Conservation (phyloP, 2,329 filamentous ascomycete genomes). For the Pyrenochaeta sp. region DNA sequence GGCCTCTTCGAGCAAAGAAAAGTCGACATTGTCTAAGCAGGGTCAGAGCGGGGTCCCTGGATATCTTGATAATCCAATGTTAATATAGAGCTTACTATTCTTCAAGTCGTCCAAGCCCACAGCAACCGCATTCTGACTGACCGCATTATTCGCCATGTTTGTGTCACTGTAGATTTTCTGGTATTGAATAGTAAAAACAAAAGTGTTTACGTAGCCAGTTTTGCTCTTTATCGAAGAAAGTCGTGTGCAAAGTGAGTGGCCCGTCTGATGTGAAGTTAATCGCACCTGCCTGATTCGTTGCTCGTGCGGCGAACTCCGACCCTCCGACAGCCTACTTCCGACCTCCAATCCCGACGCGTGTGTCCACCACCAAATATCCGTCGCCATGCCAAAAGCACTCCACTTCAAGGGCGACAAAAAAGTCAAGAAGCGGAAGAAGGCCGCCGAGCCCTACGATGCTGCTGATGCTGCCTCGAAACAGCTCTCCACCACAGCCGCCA, state of each 20-base stretch:
- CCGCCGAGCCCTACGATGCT: constrained; percentile 59
- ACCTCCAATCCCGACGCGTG: constrained; percentile 19
- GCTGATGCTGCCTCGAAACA: constrained; percentile 44
- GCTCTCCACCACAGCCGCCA: constrained; percentile 42
- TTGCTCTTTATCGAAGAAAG: constrained; percentile 22
- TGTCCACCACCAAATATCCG: constrained; percentile 14
- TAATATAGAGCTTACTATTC: constrained; percentile 47
- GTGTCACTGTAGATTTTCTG: not conserved
- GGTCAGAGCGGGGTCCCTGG: constrained; percentile 9
- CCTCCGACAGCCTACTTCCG: constrained; percentile 2
- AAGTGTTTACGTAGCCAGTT: constrained; percentile 6
- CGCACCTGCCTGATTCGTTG: constrained; percentile 39
- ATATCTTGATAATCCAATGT: no score
- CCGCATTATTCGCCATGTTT: constrained; percentile 27
- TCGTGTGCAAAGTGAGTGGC: constrained; percentile 12
- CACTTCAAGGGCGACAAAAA: constrained; percentile 98
- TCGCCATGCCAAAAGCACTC: constrained; percentile 82
- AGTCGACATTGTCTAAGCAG: constrained; percentile 67
- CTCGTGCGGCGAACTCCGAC: constrained; percentile 34
- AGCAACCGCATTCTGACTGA: constrained; percentile 38
- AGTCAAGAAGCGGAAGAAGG: constrained; percentile 86
- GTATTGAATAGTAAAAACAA: not conserved
- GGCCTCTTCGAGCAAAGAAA: constrained; percentile 74
- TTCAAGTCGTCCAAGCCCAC: constrained; percentile 52
- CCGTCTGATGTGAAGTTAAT: constrained; percentile 19